Evolutionary conservation across 2,329 filamentous ascomycete species (phyloP), one percentile per base, ranked within the genome.

Genomic region (Colletotrichum sp.): DNA sequence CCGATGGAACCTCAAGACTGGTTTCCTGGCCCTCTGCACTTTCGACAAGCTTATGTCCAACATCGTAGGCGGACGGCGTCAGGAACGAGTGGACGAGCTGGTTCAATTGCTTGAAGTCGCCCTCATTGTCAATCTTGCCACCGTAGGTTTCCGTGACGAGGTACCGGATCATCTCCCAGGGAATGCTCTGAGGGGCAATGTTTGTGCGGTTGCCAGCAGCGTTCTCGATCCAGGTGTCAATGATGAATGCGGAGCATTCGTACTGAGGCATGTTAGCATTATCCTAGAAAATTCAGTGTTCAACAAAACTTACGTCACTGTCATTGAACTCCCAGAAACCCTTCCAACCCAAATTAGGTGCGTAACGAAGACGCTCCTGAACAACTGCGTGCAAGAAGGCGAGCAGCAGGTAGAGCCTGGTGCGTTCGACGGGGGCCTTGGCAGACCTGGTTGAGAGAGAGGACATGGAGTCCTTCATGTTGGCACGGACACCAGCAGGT

Each of bases 291-390:
- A 16, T 13, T 24, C 5, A 18, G 14, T 59, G 32, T 24, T 7
- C 13, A 32, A 58, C 16, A 52, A 71, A 78, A 93, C 95, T 94
- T 91, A 97, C 95, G 86, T 99, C 97, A 80, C 96, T 98, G 85
- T 99, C 97, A 83, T 99, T 99, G 85, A 99, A 99, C 85, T 99
- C 97, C 97, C 97, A 99, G 90, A 98, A 98, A 69, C 96, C 95
- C 88, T 98, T 98, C 97, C 97, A 99, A 76, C 97, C 97, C 71
- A 99, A 88, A 73, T 91, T 96, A 1, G 97, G 97, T 28, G 96
- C 96, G 83, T 99, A 99, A 77, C 97, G 94, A 77, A 99, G 88
- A 79, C 97, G 91, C 85, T 99, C 97, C 84, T 99, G 97, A 13
- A 98, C 93, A 48, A 99, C 96, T 8, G 97, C 97, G 83, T 99